Conservation (phyloP, 108 stramenopile genomes). For the Conticribra weissflogii region DNA sequence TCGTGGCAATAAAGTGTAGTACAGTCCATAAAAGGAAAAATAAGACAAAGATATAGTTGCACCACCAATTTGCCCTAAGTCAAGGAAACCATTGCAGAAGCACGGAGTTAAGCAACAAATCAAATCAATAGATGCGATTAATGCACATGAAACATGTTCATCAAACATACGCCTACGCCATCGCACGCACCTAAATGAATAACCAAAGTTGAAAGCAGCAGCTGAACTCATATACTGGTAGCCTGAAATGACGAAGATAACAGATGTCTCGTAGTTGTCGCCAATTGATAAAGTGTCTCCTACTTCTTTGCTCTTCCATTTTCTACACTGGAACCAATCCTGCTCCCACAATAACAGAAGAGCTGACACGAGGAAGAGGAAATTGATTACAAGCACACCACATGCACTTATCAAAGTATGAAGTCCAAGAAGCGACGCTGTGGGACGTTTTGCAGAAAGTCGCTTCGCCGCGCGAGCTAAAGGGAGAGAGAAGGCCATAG, state of each 20-base stretch:
- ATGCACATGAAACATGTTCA: too few species aligned
- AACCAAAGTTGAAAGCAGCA: slow-evolving; percentile 66
- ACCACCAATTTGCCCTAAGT: slow-evolving; percentile 40
- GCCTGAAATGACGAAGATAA: slow-evolving; percentile 64
- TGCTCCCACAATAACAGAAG: slow-evolving; percentile 37
- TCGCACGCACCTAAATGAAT: too few species aligned
- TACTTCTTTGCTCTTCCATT: slow-evolving; percentile 58
- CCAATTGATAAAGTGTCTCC: slow-evolving; percentile 22
- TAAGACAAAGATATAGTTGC: slow-evolving; percentile 57
- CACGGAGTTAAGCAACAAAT: too few species aligned
- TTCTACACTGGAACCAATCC: slow-evolving; percentile 71
- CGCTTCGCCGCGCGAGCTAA: slow-evolving; percentile 49
- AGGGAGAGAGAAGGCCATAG: too few species aligned
- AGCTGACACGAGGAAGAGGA: slow-evolving; percentile 52
- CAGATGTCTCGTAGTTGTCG: slow-evolving; percentile 41
- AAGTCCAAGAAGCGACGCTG: slow-evolving; percentile 65
- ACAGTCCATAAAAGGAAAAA: slow-evolving; percentile 32
- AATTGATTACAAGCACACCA: slow-evolving; percentile 61
- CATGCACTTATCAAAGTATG: slow-evolving; percentile 52
- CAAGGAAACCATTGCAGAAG: too few species aligned
- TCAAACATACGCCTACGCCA: too few species aligned
- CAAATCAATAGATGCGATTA: too few species aligned
- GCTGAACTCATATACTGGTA: slow-evolving; percentile 65
- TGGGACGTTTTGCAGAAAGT: slow-evolving; percentile 63
- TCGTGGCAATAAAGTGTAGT: slow-evolving; percentile 34